phyloP scores from a whole-genome alignment of 108 stramenopile species.

The Phaeodactylum tricornutum region DNA sequence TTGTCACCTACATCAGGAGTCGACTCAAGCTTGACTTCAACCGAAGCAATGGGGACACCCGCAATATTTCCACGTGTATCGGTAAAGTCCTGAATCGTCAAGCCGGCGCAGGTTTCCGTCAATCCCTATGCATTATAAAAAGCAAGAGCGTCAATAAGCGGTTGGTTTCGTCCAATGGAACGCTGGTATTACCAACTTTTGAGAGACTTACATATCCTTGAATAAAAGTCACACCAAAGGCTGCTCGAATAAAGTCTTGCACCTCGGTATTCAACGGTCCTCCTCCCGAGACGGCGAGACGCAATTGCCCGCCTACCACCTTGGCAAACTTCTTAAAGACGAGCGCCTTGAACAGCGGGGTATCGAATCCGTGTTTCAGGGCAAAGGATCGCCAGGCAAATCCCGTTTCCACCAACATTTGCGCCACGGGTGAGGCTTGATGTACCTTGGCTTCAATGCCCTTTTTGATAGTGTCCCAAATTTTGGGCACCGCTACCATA shows the following conservation, averaged over 20 bases:
- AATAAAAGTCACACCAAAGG: constrained; percentile 65
- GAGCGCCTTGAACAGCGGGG: constrained; percentile 78
- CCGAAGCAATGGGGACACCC: constrained; percentile 56
- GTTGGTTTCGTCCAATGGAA: too few species aligned
- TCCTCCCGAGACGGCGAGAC: constrained; percentile 74
- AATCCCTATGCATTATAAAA: constrained; percentile 27
- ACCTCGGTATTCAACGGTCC: constrained; percentile 80
- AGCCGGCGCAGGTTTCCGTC: constrained; percentile 79
- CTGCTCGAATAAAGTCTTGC: constrained; percentile 70
- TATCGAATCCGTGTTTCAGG: constrained; percentile 62
- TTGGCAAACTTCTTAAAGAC: constrained; percentile 86
- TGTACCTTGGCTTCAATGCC: constrained; percentile 77
- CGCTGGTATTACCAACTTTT: background rate
- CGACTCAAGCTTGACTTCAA: constrained; percentile 68
- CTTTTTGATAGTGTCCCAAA: constrained; percentile 94
- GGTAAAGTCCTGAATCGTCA: constrained; percentile 55
- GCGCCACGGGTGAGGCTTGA: constrained; percentile 41
- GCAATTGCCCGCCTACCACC: constrained; percentile 66
- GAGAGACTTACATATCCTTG: constrained; percentile 64
- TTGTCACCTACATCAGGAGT: constrained; percentile 77
- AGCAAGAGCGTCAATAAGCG: too few species aligned
- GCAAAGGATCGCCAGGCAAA: constrained; percentile 56
- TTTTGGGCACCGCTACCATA: constrained; percentile 87
- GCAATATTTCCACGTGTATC: constrained; percentile 68
- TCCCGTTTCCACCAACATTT: constrained; percentile 60